Evolutionary conservation across 75 land plant species (phyloP).

Genomic region (Sequoiadendron giganteum): DNA sequence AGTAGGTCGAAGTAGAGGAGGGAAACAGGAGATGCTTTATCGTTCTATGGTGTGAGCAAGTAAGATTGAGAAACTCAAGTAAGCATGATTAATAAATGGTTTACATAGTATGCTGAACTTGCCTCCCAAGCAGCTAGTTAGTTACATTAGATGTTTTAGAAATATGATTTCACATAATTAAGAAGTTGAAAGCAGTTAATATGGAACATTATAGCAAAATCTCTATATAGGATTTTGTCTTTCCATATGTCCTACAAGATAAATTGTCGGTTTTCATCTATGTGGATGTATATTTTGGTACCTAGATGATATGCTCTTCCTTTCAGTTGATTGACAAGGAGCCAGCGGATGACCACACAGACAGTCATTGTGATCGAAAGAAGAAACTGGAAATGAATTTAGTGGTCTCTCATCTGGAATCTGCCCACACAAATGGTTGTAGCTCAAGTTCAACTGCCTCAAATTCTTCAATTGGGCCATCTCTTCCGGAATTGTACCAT

Average conservation of each 20-base stretch:
- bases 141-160: neutral
- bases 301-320: neutral
- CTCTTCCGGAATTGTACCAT: conserved; percentile 34
- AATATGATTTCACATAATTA: neutral
- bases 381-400: conserved; percentile 15
- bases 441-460: conserved; percentile 32
- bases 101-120: neutral
- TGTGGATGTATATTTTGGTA: neutral
- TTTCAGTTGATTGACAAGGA: conserved; percentile 11
- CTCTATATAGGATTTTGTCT: neutral
- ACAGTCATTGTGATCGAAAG: conserved; percentile 24
- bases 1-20: no score
- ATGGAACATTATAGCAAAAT: neutral
- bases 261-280: neutral
- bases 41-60: neutral
- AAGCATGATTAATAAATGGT: neutral
- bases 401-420: conserved; percentile 33
- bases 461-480: conserved; percentile 22
- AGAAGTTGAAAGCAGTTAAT: neutral
- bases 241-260: neutral
- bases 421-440: conserved; percentile 45
- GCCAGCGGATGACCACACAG: conserved; percentile 52
- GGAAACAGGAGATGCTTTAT: neutral
- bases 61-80: neutral
- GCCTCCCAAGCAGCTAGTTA: neutral